Evolutionary conservation across 768 basidiomycete species (phyloP).

Genomic region (Lactarius deliciosus): DNA sequence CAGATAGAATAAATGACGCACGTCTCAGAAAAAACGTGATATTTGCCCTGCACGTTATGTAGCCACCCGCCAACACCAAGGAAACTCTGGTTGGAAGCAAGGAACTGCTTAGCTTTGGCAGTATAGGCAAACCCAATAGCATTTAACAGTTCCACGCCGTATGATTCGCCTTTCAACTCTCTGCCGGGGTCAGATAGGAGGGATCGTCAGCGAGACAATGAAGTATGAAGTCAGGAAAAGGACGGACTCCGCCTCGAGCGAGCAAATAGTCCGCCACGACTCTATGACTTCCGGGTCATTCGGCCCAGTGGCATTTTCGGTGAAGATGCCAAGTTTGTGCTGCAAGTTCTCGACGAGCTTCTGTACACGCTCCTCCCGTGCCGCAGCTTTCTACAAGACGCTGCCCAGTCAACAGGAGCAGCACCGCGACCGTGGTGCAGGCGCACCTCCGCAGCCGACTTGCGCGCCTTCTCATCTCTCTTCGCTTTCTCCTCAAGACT

Average conservation of each 20-base stretch:
- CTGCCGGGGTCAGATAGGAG: constrained; percentile 37
- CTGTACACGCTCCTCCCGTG: constrained; percentile 69
- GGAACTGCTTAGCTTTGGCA: constrained; percentile 79
- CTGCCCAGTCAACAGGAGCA: constrained; percentile 22
- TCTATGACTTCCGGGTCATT: constrained; percentile 65
- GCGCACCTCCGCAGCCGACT: constrained; percentile 66
- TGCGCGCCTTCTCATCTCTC: constrained; percentile 67
- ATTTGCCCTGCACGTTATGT: constrained; percentile 89
- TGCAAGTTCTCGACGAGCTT: constrained; percentile 78
- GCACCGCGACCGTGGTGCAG: constrained; percentile 12
- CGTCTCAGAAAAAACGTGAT: constrained; percentile 93
- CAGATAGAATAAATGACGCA: constrained; percentile 41
- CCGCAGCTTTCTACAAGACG: constrained; percentile 66
- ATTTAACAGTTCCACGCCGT: constrained; percentile 82
- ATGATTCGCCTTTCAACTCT: constrained; percentile 82
- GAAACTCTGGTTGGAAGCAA: constrained; percentile 66
- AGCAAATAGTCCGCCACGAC: constrained; percentile 77
- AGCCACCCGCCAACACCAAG: constrained; percentile 91
- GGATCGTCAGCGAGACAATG: neutral
- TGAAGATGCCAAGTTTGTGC: constrained; percentile 83
- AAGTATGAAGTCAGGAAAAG: neutral
- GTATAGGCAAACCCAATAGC: constrained; percentile 84
- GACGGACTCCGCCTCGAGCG: constrained; percentile 78
- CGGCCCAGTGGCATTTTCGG: constrained; percentile 74
- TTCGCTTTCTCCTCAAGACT: constrained; percentile 43